Evolutionary conservation across 345 rosid genomes (phyloP).

Genomic region (Mercurialis annua): DNA sequence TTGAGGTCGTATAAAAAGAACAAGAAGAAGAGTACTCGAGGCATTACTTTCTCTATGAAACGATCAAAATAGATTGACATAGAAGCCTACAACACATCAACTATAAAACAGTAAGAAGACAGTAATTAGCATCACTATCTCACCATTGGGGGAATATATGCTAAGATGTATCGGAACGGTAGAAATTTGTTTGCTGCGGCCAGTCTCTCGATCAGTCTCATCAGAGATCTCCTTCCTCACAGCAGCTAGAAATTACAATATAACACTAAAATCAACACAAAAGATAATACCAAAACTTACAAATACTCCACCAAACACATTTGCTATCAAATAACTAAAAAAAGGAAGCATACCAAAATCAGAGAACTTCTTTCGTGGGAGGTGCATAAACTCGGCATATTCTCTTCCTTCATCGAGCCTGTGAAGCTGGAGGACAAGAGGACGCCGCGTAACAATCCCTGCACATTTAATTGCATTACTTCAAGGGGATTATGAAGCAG

Average conservation of each 20-base stretch:
- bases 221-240: conserved; percentile 86
- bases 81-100: background rate
- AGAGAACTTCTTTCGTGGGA: conserved; percentile 72
- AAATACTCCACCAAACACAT: background rate
- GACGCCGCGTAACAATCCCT: conserved; percentile 98
- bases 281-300: conserved; percentile 6
- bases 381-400: conserved; percentile 96
- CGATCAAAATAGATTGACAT: background rate
- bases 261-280: conserved; percentile 11
- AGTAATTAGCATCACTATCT: conserved; percentile 20
- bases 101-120: background rate
- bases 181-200: conserved; percentile 78
- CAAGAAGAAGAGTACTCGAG: too few species aligned
- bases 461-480: conserved; percentile 24
- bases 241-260: conserved; percentile 57
- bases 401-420: conserved; percentile 85
- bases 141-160: conserved; percentile 90
- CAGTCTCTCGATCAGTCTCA: conserved; percentile 96
- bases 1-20: background rate
- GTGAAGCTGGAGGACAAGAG: conserved; percentile 95
- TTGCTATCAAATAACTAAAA: background rate
- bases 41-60: background rate
- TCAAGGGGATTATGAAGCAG: conserved; percentile 11
- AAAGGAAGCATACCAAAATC: conserved; percentile 63
- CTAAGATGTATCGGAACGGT: conserved; percentile 93